Percentiles rank a stretch among this genome's conserved stretches.
phyloP scores from a whole-genome alignment of 2,329 filamentous ascomycete species.

The Davidsoniella australis region DNA sequence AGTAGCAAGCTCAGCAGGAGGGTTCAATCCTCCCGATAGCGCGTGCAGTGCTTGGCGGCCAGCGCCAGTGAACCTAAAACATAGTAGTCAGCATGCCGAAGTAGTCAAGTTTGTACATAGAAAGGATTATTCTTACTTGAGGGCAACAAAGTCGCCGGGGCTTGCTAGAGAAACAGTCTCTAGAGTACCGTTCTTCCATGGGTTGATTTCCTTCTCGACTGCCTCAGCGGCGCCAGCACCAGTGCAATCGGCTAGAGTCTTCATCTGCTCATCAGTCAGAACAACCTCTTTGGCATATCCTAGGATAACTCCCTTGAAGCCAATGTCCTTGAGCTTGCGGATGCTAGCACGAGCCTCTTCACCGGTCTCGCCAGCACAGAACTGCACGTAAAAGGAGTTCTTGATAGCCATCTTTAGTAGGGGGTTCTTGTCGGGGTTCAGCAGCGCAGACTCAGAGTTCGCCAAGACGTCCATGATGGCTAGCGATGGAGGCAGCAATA shows the following conservation, averaged over 20 bases:
- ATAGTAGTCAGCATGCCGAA: neutral
- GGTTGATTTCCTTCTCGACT: slow-evolving; percentile 42
- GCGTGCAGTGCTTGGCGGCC: slow-evolving; percentile 54
- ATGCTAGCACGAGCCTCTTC: slow-evolving; percentile 52
- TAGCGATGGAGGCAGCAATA: slow-evolving; percentile 55
- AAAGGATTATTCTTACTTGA: slow-evolving; percentile 30
- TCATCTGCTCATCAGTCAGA: slow-evolving; percentile 36
- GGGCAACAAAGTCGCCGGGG: slow-evolving; percentile 43
- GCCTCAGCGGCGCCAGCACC: slow-evolving; percentile 31
- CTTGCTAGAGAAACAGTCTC: slow-evolving; percentile 54
- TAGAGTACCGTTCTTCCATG: slow-evolving; percentile 59
- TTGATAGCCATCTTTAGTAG: slow-evolving; percentile 55
- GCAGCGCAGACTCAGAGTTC: slow-evolving; percentile 44
- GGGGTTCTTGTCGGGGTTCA: slow-evolving; percentile 62
- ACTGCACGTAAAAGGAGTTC: slow-evolving; percentile 77
- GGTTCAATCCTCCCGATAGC: slow-evolving; percentile 43
- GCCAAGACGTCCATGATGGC: slow-evolving; percentile 52
- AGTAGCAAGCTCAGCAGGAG: slow-evolving; percentile 44
- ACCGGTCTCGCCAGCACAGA: slow-evolving; percentile 67
- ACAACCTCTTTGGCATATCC: slow-evolving; percentile 74
- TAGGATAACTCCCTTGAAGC: slow-evolving; percentile 70
- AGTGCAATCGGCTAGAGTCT: slow-evolving; percentile 26
- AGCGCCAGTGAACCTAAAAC: slow-evolving; percentile 56
- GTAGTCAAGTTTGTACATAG: neutral
- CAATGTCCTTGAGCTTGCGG: slow-evolving; percentile 48